A percentile compares a stretch with the other conserved stretches of the same genome.
phyloP scores from a whole-genome alignment of 1,139 yeast species.

The Taphrina flavorubra region DNA sequence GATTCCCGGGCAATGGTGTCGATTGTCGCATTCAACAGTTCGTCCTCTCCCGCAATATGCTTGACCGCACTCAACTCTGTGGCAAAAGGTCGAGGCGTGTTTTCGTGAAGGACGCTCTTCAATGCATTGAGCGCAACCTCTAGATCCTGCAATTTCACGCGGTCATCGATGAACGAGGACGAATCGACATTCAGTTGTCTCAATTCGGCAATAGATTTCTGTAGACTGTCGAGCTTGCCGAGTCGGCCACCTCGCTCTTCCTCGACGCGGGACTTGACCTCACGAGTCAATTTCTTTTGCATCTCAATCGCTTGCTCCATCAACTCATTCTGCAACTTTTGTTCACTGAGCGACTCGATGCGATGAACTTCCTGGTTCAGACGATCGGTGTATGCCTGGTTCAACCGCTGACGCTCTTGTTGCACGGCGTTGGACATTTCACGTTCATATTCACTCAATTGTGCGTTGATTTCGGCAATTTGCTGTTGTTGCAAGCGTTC shows the following conservation, averaged over 20 bases:
- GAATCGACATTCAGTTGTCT: slow-evolving; percentile 66
- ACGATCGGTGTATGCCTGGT: slow-evolving; percentile 65
- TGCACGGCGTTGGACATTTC: slow-evolving; percentile 66
- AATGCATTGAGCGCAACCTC: slow-evolving; percentile 65
- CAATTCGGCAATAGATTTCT: slow-evolving; percentile 62
- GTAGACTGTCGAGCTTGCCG: slow-evolving; percentile 67
- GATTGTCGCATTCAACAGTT: slow-evolving; percentile 57
- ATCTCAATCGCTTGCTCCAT: slow-evolving; percentile 73
- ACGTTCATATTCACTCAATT: slow-evolving; percentile 59
- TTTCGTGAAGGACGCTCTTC: slow-evolving; percentile 56
- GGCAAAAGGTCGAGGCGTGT: slow-evolving; percentile 53
- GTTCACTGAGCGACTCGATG: slow-evolving; percentile 68
- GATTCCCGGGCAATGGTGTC: slow-evolving; percentile 60
- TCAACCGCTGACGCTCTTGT: slow-evolving; percentile 67
- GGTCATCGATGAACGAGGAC: slow-evolving; percentile 62
- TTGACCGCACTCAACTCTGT: slow-evolving; percentile 52
- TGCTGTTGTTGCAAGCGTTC: slow-evolving; percentile 44
- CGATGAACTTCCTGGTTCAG: slow-evolving; percentile 71
- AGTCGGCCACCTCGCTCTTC: slow-evolving; percentile 82
- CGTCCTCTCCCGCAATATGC: slow-evolving; percentile 58
- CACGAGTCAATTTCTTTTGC: slow-evolving; percentile 70
- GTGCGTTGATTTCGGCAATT: slow-evolving; percentile 46
- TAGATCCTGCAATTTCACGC: slow-evolving; percentile 63
- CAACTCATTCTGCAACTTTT: slow-evolving; percentile 79
- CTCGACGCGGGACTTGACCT: slow-evolving; percentile 70